Evolutionary conservation across 176 grass and related monocot species (phyloP), one percentile per base, ranked within the genome.

Genomic region (Zizania latifolia): DNA sequence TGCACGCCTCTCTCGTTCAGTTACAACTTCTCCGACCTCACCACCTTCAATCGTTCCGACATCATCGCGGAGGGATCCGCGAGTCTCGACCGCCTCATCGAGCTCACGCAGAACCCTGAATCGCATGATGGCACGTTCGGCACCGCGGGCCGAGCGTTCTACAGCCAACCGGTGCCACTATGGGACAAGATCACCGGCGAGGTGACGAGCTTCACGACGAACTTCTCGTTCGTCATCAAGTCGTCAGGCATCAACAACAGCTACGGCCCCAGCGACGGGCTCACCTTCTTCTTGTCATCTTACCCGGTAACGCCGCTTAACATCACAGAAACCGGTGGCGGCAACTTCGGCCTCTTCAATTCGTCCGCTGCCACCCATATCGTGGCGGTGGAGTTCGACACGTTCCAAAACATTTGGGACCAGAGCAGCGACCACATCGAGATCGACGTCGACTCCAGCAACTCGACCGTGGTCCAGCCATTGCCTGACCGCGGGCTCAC

Each of bases 121-220:
- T 30, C 59, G 17, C 3, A 14, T 9, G 27, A 5, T 28, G 59
- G 2, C 15, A 62, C 0, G 3, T 62, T 3, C 30, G 3, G 21
- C 65, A 83, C 44, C 10, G 10, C 10, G 23, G 85, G 85, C 22
- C 35, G 71, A 10, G 79, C 58, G 6, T 26, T 65, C 10, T 88
- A 74, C 56, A 37, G 5, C 10, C 45, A 68, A 6, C 74, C 80
- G 12, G 57, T 88, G 59, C 74, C 24, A 3, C 65, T 87, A 5
- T 87, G 79, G 79, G 66, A 88, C 68, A 39, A 66, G 14, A 16
- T 19, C 56, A 79, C 80, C 2, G 29, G 68, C 4, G 60, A 79
- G 44, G 71, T 88, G 14, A 70, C 74, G 15, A 68, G 79, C 51
- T 88, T 88, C 51, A 34, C 35, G 2, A 80, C 76, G 19, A 63